phyloP scores from a whole-genome alignment of 2,329 filamentous ascomycete species.

The Beauveria sp. region DNA sequence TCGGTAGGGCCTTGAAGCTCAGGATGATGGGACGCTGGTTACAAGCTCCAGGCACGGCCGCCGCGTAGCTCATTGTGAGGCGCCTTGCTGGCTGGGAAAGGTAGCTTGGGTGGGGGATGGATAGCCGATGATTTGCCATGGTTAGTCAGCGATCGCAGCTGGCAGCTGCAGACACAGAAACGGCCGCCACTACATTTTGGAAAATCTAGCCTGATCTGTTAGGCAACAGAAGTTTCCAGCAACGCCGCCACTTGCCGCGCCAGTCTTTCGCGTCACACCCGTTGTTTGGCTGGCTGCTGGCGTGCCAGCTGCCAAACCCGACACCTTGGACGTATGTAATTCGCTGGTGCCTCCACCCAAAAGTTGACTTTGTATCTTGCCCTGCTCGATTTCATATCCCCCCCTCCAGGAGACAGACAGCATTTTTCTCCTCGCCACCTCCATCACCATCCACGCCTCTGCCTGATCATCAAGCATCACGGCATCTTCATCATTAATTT shows the following conservation, averaged over 20 bases:
- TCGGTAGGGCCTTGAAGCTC: constrained; percentile 9
- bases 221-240: constrained; percentile 3
- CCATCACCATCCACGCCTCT: constrained; percentile 1
- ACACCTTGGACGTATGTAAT: neutral
- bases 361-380: constrained; percentile 2
- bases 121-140: constrained; percentile 12
- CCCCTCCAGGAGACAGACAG: neutral
- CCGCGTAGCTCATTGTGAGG: constrained; percentile 26
- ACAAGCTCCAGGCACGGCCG: constrained; percentile 38
- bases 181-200: neutral
- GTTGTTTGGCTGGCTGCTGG: neutral
- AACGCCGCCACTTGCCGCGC: constrained; percentile 1
- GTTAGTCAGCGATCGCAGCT: constrained; percentile 2
- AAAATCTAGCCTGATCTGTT: neutral
- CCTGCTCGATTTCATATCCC: constrained; percentile 2
- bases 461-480: neutral
- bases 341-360: constrained; percentile 5
- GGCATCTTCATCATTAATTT: neutral
- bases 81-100: constrained; percentile 6
- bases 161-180: neutral
- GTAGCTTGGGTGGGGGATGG: constrained; percentile 10
- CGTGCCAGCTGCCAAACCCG: neutral
- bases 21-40: constrained; percentile 14
- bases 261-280: constrained; percentile 6
- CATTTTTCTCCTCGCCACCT: constrained; percentile 8